phyloP scores from a whole-genome alignment of 2,329 filamentous ascomycete species.

The Pseudocercospora pini-densiflorae region DNA sequence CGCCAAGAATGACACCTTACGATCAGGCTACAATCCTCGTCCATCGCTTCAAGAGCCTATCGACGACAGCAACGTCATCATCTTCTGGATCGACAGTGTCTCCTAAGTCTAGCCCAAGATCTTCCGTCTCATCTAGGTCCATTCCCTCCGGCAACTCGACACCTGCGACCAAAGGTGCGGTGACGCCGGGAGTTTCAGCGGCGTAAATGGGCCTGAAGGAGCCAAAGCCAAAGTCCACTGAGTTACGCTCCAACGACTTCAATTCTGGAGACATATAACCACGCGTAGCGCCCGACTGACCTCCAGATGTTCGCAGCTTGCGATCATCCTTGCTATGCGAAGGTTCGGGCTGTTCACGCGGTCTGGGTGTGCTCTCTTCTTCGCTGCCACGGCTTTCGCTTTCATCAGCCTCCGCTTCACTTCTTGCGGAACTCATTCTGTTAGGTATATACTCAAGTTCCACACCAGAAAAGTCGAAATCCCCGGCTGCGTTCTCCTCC shows the following conservation, averaged over 20 bases:
- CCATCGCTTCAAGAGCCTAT: background rate
- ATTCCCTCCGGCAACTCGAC: background rate
- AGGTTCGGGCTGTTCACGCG: no score
- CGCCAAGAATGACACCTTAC: background rate
- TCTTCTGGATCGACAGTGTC: background rate
- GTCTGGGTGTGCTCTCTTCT: no score
- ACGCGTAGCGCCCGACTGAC: no score
- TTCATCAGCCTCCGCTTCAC: no score
- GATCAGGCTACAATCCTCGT: background rate
- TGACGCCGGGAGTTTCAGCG: no score
- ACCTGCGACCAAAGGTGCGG: background rate
- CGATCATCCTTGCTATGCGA: no score
- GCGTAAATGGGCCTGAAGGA: no score
- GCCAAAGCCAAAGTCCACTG: no score
- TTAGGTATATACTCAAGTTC: background rate
- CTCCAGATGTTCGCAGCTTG: no score
- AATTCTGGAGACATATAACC: no score
- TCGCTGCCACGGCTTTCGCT: no score
- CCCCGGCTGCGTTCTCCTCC: background rate
- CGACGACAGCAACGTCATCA: background rate
- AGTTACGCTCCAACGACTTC: no score
- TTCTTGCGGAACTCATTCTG: background rate
- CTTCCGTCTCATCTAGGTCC: background rate
- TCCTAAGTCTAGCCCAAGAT: background rate
- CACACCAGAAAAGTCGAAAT: background rate